Base-by-base conservation (phyloP, 1,139 yeast species). In the Candida frijolesensis region DNA sequence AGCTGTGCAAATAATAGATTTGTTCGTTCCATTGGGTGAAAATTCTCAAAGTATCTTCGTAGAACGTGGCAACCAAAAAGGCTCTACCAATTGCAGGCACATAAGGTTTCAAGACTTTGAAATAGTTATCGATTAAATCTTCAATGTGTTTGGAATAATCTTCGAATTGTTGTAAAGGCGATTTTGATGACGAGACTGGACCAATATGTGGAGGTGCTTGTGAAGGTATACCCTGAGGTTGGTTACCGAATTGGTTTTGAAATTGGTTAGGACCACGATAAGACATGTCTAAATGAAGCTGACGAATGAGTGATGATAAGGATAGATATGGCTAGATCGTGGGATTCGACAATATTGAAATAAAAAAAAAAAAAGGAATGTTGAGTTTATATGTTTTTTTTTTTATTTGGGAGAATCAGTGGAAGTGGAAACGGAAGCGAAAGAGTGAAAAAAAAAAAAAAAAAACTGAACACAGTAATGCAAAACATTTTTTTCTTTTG, bases 1-100 rank as follows among this genome's bases (percentile, higher is more conserved):
- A 88, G 60, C 83, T 83, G 74, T 89, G 82, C 60, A 94, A 78
- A 67, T 89, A 94, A 65, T 84, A 86, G 30, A 90, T 90, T 69
- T 94, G 99, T 63, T 91, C 96, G 33, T 79, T 70, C 98, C 98
- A 94, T 70, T 92, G 98, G 14, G 91, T 76, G 53, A 85, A 64
- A 61, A 94, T 89, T 67, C 99, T 80, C 52, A 87, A 67, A 1
- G 97, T 84, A 65, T 94, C 99, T 69, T 94, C 99, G 60, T 85
- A 83, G 66, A 92, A 94, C 1, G 99, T 94, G 48, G 96, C 97
- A 53, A 94, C 97, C 58, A 94, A 91, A 60, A 92, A 82, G 54
- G 89, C 85, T 52, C 99, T 80, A 29, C 97, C 98, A 58, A 94
- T 80, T 22, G 87, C 84, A 12, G 98, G 98, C 33, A 86, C 85